phyloP scores from a whole-genome alignment of 2,329 filamentous ascomycete species.

The Sclerotinia sclerotiorum region DNA sequence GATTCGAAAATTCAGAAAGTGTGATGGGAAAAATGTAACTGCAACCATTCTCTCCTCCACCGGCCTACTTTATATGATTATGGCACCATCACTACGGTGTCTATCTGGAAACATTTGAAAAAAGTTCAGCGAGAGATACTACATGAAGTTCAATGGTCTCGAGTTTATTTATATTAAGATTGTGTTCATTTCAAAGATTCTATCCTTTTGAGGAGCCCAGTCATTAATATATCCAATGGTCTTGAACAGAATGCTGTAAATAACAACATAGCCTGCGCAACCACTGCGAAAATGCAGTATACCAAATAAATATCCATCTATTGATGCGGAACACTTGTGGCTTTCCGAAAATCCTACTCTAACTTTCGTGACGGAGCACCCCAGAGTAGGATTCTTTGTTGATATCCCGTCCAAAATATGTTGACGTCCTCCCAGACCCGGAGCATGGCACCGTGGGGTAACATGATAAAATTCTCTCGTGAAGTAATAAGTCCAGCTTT shows the following conservation, averaged over 20 bases:
- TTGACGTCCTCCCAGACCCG: background rate
- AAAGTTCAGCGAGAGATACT: too few relatives aligned
- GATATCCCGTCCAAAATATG: background rate
- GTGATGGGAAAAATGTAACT: background rate
- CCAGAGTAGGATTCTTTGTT: background rate
- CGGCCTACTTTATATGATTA: background rate
- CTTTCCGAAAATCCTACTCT: background rate
- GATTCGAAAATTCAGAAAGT: background rate
- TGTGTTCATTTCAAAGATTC: too few relatives aligned
- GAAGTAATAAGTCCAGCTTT: background rate
- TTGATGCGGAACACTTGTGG: background rate
- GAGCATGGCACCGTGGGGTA: background rate
- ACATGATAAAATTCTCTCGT: accelerated
- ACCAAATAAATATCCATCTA: background rate
- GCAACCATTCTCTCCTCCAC: background rate
- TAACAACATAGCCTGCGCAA: background rate
- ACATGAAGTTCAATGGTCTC: too few relatives aligned
- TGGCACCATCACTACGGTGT: background rate
- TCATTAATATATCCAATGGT: too few relatives aligned
- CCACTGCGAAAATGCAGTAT: background rate
- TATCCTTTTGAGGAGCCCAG: too few relatives aligned
- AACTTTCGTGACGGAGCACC: too few relatives aligned
- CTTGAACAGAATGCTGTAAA: too few relatives aligned
- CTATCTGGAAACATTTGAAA: background rate
- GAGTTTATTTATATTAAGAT: too few relatives aligned